Percentiles rank a stretch among this genome's conserved stretches.
phyloP scores from a whole-genome alignment of 108 stramenopile species.

The Parietichytrium sp. region DNA sequence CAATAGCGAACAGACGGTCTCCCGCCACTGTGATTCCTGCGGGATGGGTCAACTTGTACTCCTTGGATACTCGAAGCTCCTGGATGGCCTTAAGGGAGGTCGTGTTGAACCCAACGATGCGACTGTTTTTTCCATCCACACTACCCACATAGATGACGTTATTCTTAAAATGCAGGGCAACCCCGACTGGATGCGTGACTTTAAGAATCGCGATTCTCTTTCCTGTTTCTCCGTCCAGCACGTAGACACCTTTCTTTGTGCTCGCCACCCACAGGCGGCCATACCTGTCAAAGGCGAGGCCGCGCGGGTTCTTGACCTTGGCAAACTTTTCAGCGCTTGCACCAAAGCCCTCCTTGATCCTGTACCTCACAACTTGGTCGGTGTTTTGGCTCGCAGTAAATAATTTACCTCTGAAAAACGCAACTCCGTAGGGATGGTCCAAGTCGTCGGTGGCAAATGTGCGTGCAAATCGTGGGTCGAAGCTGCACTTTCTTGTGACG shows the following conservation, averaged over 20 bases:
- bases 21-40: background rate
- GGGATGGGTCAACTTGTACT: constrained; percentile 9
- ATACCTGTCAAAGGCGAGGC: background rate
- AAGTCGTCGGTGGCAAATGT: constrained; percentile 19
- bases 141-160: background rate
- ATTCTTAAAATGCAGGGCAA: background rate
- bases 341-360: background rate
- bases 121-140: background rate
- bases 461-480: background rate
- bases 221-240: background rate
- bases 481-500: background rate
- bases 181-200: background rate
- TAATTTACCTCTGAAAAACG: background rate
- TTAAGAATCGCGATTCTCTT: background rate
- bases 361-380: background rate
- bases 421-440: constrained; percentile 2
- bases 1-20: background rate
- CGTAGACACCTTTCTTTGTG: background rate
- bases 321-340: constrained; percentile 34
- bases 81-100: background rate
- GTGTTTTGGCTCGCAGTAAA: constrained; percentile 20
- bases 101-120: background rate
- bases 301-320: background rate
- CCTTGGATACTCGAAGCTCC: background rate
- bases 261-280: constrained; percentile 2